Percentiles rank a stretch among this genome's conserved stretches.
phyloP scores from a whole-genome alignment of 192 early-diverging fungal species.

The Coemansia sp. region DNA sequence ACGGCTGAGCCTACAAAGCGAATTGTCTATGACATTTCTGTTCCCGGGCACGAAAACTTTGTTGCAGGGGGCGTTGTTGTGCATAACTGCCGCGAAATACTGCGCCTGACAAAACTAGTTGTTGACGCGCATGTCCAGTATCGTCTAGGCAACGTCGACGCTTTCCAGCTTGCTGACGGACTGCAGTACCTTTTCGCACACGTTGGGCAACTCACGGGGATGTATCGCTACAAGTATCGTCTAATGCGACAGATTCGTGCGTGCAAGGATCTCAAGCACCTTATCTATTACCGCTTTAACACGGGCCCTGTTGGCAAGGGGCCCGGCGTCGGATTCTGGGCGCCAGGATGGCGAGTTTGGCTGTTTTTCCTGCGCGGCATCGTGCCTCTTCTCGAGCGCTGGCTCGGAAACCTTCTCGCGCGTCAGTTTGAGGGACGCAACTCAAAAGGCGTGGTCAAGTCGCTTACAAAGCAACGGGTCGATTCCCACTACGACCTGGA shows the following conservation, averaged over 20 bases:
- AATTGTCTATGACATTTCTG: slow-evolving; percentile 56
- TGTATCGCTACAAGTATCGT: slow-evolving; percentile 99
- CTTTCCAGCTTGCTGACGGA: slow-evolving; percentile 98
- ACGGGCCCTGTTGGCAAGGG: slow-evolving; percentile 97
- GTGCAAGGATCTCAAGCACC: slow-evolving; percentile 92
- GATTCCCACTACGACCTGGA: slow-evolving; percentile 99
- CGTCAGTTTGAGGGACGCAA: slow-evolving; percentile 99
- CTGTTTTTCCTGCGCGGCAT: slow-evolving; percentile 99
- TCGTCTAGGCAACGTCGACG: slow-evolving; percentile 96
- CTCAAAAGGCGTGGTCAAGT: slow-evolving; percentile 96
- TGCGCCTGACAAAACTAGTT: slow-evolving; percentile 93
- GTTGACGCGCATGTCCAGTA: slow-evolving; percentile 99
- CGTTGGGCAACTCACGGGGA: slow-evolving; percentile 97
- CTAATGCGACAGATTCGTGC: slow-evolving; percentile 97
- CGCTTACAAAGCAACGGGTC: slow-evolving; percentile 98
- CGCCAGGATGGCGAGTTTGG: slow-evolving; percentile 99
- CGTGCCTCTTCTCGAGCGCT: slow-evolving; percentile 94
- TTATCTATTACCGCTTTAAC: slow-evolving; percentile 92
- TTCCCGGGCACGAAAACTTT: slow-evolving; percentile 57
- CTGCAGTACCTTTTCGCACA: slow-evolving; percentile 99
- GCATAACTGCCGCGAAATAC: slow-evolving; percentile 85
- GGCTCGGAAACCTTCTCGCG: slow-evolving; percentile 97
- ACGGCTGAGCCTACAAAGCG: slow-evolving; percentile 6
- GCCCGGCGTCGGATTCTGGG: slow-evolving; percentile 99
- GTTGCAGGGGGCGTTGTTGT: slow-evolving; percentile 51